Conservation (phyloP, 2,329 filamentous ascomycete genomes). For the Nigrospora osmanthi region DNA sequence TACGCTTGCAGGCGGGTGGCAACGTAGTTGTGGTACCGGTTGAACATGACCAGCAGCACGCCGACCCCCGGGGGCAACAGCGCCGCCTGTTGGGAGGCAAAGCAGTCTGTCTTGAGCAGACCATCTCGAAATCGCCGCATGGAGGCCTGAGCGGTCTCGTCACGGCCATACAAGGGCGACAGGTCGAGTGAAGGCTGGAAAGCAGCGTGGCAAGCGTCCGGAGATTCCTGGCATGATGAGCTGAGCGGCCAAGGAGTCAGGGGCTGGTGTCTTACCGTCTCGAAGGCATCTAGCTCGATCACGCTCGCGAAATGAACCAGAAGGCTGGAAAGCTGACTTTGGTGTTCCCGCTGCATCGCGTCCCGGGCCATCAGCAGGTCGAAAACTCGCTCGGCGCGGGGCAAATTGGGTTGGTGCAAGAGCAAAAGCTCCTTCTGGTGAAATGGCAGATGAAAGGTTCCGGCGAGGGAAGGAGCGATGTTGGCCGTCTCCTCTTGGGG, state of each 20-base stretch:
- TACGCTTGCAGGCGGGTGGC: conserved; percentile 47
- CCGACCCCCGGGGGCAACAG: conserved; percentile 64
- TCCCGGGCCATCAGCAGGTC: background rate
- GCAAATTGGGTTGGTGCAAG: too few species aligned
- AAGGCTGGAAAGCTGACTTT: background rate
- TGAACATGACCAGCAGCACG: conserved; percentile 60
- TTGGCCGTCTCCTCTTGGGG: too few species aligned
- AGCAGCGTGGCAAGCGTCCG: too few species aligned
- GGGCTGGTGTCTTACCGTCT: background rate
- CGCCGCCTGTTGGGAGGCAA: conserved; percentile 56
- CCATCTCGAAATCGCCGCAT: conserved; percentile 29
- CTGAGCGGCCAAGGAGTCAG: background rate
- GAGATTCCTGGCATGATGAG: too few species aligned
- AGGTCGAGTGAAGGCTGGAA: conserved; percentile 37
- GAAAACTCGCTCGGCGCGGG: background rate
- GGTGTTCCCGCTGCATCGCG: background rate
- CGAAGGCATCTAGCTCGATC: background rate
- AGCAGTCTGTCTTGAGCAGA: conserved; percentile 64
- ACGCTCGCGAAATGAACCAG: background rate
- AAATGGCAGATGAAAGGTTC: too few species aligned
- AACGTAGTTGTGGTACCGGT: conserved; percentile 62
- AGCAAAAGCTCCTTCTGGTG: too few species aligned
- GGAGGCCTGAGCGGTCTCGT: background rate
- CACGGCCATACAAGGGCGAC: conserved; percentile 58
- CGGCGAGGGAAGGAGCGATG: too few species aligned